phyloP scores from a whole-genome alignment of 2,329 filamentous ascomycete species.

The Apiospora hydei region DNA sequence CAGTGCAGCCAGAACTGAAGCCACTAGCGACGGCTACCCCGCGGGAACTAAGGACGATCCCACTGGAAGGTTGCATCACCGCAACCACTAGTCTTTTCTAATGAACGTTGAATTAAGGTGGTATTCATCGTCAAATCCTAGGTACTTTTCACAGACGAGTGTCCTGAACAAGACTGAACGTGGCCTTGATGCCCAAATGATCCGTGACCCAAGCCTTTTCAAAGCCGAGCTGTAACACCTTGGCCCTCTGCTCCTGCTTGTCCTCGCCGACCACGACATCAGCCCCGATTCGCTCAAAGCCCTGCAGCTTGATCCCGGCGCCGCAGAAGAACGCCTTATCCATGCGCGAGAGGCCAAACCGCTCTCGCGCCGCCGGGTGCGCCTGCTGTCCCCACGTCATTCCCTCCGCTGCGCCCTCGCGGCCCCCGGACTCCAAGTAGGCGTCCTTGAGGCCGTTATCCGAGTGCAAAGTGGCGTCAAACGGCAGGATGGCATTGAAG shows the following conservation, averaged over 20 bases:
- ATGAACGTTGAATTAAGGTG: background rate
- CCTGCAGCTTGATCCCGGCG: conserved; percentile 42
- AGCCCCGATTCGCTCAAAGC: conserved; percentile 54
- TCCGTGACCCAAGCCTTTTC: conserved; percentile 56
- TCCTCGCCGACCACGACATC: conserved; percentile 49
- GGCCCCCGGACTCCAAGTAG: conserved; percentile 56
- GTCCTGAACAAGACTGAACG: conserved; percentile 28
- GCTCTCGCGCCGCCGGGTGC: conserved; percentile 44
- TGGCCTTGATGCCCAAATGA: conserved; percentile 53
- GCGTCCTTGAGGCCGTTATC: conserved; percentile 58
- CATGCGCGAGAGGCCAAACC: conserved; percentile 58
- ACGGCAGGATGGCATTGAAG: conserved; percentile 62
- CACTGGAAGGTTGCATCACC: background rate
- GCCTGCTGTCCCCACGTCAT: conserved; percentile 63
- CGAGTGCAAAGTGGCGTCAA: conserved; percentile 53
- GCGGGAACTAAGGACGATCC: background rate
- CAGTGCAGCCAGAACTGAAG: background rate
- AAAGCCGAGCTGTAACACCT: conserved; percentile 37
- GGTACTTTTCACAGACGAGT: background rate
- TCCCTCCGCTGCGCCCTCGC: conserved; percentile 54
- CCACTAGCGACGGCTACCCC: background rate
- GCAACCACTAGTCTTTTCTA: background rate
- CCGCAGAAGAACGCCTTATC: conserved; percentile 54
- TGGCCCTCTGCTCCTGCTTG: conserved; percentile 33
- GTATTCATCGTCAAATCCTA: background rate